These are phyloP conservation scores for Rhynchosporium secalis DNA, from an alignment of 2,329 filamentous ascomycete species.

Conservation along the genomic window DNA sequence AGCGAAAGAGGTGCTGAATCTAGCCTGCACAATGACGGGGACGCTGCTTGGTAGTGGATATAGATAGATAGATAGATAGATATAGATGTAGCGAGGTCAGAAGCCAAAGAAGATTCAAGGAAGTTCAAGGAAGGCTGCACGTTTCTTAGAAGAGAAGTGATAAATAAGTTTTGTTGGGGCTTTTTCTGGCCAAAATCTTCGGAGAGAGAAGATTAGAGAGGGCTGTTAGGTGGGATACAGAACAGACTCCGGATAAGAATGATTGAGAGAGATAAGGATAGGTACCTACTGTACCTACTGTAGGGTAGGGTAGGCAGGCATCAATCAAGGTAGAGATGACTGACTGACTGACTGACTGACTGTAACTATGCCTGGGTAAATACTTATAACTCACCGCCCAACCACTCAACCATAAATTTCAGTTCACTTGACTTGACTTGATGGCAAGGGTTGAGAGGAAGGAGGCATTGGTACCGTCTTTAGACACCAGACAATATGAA, in stretches of 20 bases:
- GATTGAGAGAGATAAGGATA: neutral
- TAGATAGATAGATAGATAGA: neutral
- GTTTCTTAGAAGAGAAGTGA: too few species aligned
- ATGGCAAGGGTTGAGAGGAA: neutral
- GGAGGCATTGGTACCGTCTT: neutral
- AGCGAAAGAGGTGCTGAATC: neutral
- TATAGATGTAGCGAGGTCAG: too few species aligned
- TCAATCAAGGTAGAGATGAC: neutral
- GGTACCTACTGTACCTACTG: neutral
- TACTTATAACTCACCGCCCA: conserved; percentile 5
- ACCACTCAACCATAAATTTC: neutral
- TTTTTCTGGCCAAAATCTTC: too few species aligned
- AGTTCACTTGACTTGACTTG: neutral
- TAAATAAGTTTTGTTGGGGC: too few species aligned
- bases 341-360: too few species aligned
- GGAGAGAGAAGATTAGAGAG: too few species aligned
- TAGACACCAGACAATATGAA: neutral
- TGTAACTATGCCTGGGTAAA: too few species aligned
- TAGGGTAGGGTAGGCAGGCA: neutral
- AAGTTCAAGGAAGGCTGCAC: too few species aligned
- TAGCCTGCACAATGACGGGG: conserved; percentile 17
- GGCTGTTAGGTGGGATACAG: too few species aligned
- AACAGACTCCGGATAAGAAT: neutral
- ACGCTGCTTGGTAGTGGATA: neutral
- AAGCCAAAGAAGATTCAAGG: too few species aligned